A percentile compares a stretch with the other conserved stretches of the same genome.
Conservation (phyloP, 2,329 filamentous ascomycete species). For the Graphiopsis chlorocephala region DNA sequence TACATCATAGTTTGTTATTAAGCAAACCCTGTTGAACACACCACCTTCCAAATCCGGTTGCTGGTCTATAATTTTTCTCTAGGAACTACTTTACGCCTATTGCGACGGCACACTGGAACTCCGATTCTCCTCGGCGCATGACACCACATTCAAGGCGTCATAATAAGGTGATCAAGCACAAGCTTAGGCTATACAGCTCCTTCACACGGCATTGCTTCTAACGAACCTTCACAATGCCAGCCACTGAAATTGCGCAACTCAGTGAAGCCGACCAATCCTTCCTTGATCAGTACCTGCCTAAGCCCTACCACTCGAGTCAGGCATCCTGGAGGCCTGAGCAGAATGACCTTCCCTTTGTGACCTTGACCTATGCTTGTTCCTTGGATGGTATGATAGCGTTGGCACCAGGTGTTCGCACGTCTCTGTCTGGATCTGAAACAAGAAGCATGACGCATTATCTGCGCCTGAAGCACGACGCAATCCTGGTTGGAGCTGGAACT, state of each 20-base stretch:
- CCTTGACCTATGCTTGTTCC: conserved; percentile 86
- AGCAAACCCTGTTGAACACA: background rate
- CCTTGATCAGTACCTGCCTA: conserved; percentile 50
- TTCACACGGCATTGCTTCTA: background rate
- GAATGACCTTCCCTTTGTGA: conserved; percentile 56
- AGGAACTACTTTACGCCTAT: background rate
- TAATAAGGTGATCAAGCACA: background rate
- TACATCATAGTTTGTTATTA: background rate
- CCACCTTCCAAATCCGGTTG: background rate
- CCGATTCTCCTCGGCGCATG: background rate
- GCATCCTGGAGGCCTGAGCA: background rate
- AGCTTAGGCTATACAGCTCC: background rate
- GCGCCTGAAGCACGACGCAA: conserved; percentile 76
- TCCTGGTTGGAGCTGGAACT: conserved; percentile 81
- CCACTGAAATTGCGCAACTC: conserved; percentile 26
- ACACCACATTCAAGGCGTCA: background rate
- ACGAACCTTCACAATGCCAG: conserved; percentile 10
- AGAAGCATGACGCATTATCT: conserved; percentile 94
- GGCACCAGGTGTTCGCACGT: conserved; percentile 74
- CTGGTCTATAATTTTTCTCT: background rate
- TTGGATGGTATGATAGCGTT: conserved; percentile 79
- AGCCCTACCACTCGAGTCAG: background rate
- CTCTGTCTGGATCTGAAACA: conserved; percentile 75
- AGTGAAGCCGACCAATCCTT: conserved; percentile 44
- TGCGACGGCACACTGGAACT: background rate